These are phyloP conservation scores for Kodamaea ohmeri DNA, from an alignment of 1,139 yeast genomes.

Conservation along the genomic window DNA sequence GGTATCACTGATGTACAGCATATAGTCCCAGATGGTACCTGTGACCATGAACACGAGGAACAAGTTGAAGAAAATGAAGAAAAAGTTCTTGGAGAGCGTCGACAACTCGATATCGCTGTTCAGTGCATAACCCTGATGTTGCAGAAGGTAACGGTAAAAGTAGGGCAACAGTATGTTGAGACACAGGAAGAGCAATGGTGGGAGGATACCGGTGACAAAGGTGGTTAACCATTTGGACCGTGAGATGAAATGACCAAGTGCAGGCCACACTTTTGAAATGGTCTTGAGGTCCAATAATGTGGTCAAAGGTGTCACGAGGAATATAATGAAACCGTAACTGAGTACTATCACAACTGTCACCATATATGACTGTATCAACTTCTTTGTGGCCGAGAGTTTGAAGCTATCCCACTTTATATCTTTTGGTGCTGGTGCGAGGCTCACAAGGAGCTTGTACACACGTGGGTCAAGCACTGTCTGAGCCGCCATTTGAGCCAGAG, in stretches of 20 bases:
- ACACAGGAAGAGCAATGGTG: conserved; percentile 52
- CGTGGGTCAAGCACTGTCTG: conserved; percentile 79
- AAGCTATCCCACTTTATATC: conserved; percentile 78
- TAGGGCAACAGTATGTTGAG: conserved; percentile 74
- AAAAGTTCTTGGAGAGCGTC: conserved; percentile 75
- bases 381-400: conserved; percentile 54
- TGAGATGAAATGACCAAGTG: conserved; percentile 56
- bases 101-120: conserved; percentile 81
- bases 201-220: conserved; percentile 61
- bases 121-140: conserved; percentile 72
- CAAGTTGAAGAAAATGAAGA: conserved; percentile 79
- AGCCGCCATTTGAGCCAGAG: conserved; percentile 84
- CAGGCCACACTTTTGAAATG: conserved; percentile 71
- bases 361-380: conserved; percentile 53
- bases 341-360: conserved; percentile 63
- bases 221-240: conserved; percentile 67
- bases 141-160: conserved; percentile 66
- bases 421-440: conserved; percentile 78
- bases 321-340: conserved; percentile 60
- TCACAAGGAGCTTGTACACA: conserved; percentile 66
- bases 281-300: conserved; percentile 70
- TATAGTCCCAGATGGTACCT: conserved; percentile 65
- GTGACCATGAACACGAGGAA: conserved; percentile 81
- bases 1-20: conserved; percentile 68
- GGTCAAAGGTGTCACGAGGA: conserved; percentile 73